These are phyloP conservation scores for Pichia sp. DNA, from an alignment of 1,139 yeast species.

Conservation along the genomic window DNA sequence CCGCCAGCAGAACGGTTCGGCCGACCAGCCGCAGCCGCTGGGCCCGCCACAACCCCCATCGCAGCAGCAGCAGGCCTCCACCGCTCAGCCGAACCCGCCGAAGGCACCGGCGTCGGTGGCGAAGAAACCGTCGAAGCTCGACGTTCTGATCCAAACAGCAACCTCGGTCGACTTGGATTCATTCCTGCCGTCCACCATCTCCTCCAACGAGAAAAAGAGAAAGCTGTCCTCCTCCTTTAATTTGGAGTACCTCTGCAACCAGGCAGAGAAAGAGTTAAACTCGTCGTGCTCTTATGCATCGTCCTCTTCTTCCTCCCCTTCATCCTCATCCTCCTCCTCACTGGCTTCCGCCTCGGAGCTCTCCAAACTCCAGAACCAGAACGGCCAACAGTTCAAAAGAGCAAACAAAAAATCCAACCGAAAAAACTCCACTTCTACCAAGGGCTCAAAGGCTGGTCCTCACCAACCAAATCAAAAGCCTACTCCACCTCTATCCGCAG, in stretches of 20 bases:
- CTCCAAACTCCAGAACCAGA: neutral
- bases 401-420: neutral
- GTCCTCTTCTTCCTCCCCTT: neutral
- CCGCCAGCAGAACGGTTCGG: slow-evolving; percentile 9
- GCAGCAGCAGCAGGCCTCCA: too few species aligned
- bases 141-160: slow-evolving; percentile 31
- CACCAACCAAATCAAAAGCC: neutral
- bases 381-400: neutral
- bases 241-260: slow-evolving; percentile 15
- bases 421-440: neutral
- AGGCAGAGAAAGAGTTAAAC: slow-evolving; percentile 16
- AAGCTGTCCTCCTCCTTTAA: slow-evolving; percentile 10
- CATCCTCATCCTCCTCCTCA: neutral
- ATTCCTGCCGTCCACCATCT: neutral
- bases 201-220: slow-evolving; percentile 1
- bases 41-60: neutral
- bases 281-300: neutral
- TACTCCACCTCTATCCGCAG: too few species aligned
- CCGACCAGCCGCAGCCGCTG: neutral
- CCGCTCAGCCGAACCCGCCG: too few species aligned
- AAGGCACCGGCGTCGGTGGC: neutral
- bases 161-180: slow-evolving; percentile 20
- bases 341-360: neutral
- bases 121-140: slow-evolving; percentile 25
- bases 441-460: neutral